Percentiles rank a stretch among this genome's conserved stretches.
phyloP scores from a whole-genome alignment of 768 basidiomycete species.

The Leccinum subtestaceum region DNA sequence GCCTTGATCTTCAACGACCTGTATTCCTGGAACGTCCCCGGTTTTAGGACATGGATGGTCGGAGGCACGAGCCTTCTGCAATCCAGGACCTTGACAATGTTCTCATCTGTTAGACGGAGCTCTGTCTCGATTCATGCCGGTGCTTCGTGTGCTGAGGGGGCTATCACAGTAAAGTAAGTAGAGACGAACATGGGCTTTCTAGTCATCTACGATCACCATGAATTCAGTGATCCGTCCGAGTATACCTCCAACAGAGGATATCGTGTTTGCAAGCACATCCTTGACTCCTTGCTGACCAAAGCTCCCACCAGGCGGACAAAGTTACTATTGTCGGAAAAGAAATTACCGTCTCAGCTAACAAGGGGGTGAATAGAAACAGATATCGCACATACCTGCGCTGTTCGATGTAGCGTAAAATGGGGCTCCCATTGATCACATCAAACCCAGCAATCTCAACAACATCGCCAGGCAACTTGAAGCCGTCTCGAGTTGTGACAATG shows the following conservation, averaged over 20 bases:
- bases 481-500: constrained; percentile 18
- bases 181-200: neutral
- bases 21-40: constrained; percentile 21
- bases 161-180: neutral
- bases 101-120: constrained; percentile 6
- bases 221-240: constrained; percentile 15
- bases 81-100: neutral
- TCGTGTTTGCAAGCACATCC: too few relatives aligned
- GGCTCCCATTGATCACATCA: neutral
- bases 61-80: constrained; percentile 4
- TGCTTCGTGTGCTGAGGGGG: neutral
- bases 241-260: constrained; percentile 7
- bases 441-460: neutral
- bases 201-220: constrained; percentile 19
- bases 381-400: neutral
- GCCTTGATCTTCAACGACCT: constrained; percentile 7
- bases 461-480: neutral
- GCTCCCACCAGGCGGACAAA: too few relatives aligned
- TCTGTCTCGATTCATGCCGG: constrained; percentile 3
- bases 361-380: too few relatives aligned
- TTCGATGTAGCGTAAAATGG: neutral
- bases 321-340: too few relatives aligned
- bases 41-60: constrained; percentile 13
- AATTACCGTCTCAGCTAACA: too few relatives aligned
- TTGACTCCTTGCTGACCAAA: too few relatives aligned